Percentiles rank a stretch among this genome's conserved stretches.
These are phyloP conservation scores for Tetrahymena malaccensis DNA, from an alignment of 73 alveolate species.

Conservation along the genomic window DNA sequence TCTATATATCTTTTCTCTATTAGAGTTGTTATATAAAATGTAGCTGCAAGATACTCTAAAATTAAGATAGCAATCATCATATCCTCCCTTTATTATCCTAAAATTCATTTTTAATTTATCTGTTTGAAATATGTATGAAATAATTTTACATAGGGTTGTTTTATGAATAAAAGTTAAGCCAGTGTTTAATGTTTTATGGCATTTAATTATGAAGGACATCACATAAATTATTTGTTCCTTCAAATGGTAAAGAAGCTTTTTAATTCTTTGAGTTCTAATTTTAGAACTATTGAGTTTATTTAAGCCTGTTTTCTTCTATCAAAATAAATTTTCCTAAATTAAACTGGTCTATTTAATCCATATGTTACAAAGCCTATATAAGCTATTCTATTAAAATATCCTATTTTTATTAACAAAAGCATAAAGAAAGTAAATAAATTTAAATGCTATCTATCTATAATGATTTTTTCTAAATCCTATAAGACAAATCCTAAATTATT, in stretches of 20 bases:
- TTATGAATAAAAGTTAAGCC: not conserved
- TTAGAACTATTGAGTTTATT: not conserved
- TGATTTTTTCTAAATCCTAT: too few relatives aligned
- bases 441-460: too few relatives aligned
- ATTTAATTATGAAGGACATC: not conserved
- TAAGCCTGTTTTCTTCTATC: not conserved
- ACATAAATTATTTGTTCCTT: not conserved
- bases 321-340: not conserved
- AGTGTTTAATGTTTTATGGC: not conserved
- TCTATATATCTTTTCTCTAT: not conserved
- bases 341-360: not conserved
- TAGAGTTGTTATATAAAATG: not conserved
- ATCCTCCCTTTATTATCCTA: not conserved
- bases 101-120: too few relatives aligned
- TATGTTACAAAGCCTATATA: not conserved
- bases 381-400: not conserved
- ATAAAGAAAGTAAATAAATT: too few relatives aligned
- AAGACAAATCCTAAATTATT: too few relatives aligned
- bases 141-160: not conserved
- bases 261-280: not conserved
- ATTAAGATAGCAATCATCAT: not conserved
- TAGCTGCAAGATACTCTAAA: not conserved
- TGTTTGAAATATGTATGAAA: not conserved
- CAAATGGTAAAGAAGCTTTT: not conserved
- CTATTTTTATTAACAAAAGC: not conserved